Conservation (phyloP, 352 stramenopile genomes). For the Globisporangium sylvaticum region DNA sequence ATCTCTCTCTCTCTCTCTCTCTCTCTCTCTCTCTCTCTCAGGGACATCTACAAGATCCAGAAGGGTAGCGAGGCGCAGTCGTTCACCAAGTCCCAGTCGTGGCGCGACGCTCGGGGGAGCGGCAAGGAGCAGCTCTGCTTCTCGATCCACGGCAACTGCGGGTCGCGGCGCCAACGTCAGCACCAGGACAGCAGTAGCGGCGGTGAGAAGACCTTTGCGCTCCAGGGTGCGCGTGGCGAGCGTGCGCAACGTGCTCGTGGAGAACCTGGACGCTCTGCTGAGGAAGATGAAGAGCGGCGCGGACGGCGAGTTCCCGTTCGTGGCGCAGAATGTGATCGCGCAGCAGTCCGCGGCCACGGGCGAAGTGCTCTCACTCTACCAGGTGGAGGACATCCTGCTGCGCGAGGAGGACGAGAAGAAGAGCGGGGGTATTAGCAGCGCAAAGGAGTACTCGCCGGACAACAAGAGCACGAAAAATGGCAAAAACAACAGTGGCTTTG, state of each 20-base stretch:
- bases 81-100: constrained; percentile 52
- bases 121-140: constrained; percentile 44
- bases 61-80: constrained; percentile 39
- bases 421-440: not conserved
- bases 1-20: too few species aligned
- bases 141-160: constrained; percentile 33
- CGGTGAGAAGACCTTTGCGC: constrained; percentile 39
- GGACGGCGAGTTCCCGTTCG: constrained; percentile 47
- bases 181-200: constrained; percentile 6
- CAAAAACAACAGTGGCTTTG: constrained; percentile 6
- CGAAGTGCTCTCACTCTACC: constrained; percentile 34
- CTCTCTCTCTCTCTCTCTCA: constrained; percentile 4
- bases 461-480: constrained; percentile 4
- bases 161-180: not conserved
- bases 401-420: constrained; percentile 44
- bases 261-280: constrained; percentile 41
- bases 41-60: constrained; percentile 39
- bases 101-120: constrained; percentile 37
- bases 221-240: constrained; percentile 39
- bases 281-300: constrained; percentile 39
- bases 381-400: constrained; percentile 44
- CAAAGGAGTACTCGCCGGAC: constrained; percentile 7
- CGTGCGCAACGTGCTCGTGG: constrained; percentile 46
- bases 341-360: constrained; percentile 38
- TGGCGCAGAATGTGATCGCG: constrained; percentile 37